phyloP scores from a whole-genome alignment of 352 stramenopile species.

The Globisporangium cylindrosporum region DNA sequence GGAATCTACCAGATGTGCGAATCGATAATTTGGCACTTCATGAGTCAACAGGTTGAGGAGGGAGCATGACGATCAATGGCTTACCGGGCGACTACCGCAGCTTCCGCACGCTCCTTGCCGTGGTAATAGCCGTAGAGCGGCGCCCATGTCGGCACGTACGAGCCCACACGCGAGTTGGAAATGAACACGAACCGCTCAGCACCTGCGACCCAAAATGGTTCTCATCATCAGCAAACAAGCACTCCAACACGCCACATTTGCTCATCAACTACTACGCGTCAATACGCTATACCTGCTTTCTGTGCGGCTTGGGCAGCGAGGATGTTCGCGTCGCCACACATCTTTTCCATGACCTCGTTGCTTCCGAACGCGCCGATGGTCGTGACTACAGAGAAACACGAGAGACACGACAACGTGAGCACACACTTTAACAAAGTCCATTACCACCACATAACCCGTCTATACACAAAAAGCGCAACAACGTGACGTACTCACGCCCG shows the following conservation, averaged over 20 bases:
- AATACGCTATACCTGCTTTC: constrained; percentile 35
- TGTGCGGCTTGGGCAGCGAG: constrained; percentile 69
- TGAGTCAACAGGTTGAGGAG: neutral
- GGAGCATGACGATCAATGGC: neutral
- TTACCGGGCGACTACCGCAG: constrained; percentile 62
- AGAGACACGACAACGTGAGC: neutral
- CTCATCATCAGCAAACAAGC: neutral
- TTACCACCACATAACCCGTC: neutral
- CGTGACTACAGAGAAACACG: constrained; percentile 43
- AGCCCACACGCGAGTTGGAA: constrained; percentile 89
- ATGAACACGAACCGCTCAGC: constrained; percentile 88
- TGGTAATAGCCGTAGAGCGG: constrained; percentile 89
- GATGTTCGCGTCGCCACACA: constrained; percentile 88
- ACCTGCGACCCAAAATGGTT: constrained; percentile 17
- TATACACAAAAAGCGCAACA: neutral
- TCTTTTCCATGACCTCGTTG: constrained; percentile 88
- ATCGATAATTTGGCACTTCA: neutral
- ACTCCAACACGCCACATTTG: neutral
- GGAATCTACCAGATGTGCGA: constrained; percentile 40
- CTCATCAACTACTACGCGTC: neutral
- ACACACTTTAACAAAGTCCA: neutral
- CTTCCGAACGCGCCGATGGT: constrained; percentile 86
- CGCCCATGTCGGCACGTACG: constrained; percentile 62
- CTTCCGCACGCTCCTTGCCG: constrained; percentile 86
- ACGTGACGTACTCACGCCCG: constrained; percentile 63